phyloP scores from a whole-genome alignment of 2,329 filamentous ascomycete genomes.

The Colletotrichum neosansevieriae region DNA sequence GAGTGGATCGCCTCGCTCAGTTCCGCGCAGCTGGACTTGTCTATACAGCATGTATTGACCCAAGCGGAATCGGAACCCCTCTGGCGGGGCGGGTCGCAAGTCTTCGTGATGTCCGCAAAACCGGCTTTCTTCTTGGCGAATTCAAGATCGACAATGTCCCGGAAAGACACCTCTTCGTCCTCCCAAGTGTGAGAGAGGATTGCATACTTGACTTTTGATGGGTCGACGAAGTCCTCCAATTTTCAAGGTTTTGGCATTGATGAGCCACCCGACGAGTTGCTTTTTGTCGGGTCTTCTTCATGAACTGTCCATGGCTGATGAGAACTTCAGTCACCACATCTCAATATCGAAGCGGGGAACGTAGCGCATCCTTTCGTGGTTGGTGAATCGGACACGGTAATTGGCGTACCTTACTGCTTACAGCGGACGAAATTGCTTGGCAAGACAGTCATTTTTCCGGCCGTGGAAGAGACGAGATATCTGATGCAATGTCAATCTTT shows the following conservation, averaged over 20 bases:
- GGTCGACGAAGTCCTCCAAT: background rate
- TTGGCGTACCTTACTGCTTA: too few species aligned
- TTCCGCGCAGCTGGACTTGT: conserved; percentile 43
- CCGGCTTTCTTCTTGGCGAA: conserved; percentile 12
- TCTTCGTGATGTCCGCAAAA: conserved; percentile 28
- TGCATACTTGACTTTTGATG: conserved; percentile 35
- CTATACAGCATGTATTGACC: conserved; percentile 46
- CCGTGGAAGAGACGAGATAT: too few species aligned
- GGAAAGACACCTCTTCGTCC: conserved; percentile 42
- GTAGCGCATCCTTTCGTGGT: too few species aligned
- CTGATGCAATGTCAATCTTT: too few species aligned
- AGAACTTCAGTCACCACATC: too few species aligned
- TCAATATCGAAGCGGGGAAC: too few species aligned
- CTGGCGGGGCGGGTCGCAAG: conserved; percentile 15
- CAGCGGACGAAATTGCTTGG: background rate
- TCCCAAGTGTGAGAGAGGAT: conserved; percentile 46
- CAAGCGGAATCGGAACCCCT: conserved; percentile 37
- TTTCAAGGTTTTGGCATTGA: background rate
- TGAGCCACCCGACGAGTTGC: background rate
- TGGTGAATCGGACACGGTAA: too few species aligned
- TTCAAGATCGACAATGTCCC: conserved; percentile 19
- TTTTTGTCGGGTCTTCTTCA: too few species aligned
- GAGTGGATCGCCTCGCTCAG: conserved; percentile 42
- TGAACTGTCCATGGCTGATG: too few species aligned
- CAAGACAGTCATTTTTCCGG: too few species aligned